phyloP scores from a whole-genome alignment of 1,284 basidiomycete genomes.

The Bjerkandera adusta region DNA sequence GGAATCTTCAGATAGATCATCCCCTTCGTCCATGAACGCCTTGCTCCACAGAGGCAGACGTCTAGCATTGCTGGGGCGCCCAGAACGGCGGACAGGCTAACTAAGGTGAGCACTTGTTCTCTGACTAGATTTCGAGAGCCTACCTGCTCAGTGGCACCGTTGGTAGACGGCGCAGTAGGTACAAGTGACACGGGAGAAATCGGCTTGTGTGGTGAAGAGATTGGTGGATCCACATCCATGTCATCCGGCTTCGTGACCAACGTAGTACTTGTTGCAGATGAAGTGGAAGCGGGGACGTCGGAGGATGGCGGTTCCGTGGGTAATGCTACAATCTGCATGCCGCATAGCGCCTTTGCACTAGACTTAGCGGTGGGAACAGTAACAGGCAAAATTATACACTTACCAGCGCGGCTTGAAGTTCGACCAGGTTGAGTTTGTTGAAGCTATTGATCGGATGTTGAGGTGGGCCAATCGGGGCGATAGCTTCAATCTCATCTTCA shows the following conservation, averaged over 20 bases:
- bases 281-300: too few relatives aligned
- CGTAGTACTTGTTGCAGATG: too few relatives aligned
- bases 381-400: background rate
- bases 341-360: conserved; percentile 1
- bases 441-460: background rate
- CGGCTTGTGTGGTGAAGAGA: too few relatives aligned
- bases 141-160: background rate
- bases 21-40: background rate
- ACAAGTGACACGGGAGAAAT: background rate
- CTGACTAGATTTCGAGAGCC: too few relatives aligned
- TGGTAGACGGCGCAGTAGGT: background rate
- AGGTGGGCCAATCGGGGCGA: conserved; percentile 5
- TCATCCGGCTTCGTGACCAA: background rate
- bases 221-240: background rate
- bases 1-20: conserved; percentile 10
- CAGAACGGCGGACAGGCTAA: conserved; percentile 9
- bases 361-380: background rate
- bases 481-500: conserved; percentile 49
- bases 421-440: conserved; percentile 26
- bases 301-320: background rate
- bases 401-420: conserved; percentile 35
- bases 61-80: conserved; percentile 2
- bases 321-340: background rate
- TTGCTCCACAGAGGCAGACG: conserved; percentile 6
- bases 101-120: background rate